Evolutionary conservation across 1,139 yeast genomes (phyloP).

Genomic region (Pneumocystis jirovecii): DNA sequence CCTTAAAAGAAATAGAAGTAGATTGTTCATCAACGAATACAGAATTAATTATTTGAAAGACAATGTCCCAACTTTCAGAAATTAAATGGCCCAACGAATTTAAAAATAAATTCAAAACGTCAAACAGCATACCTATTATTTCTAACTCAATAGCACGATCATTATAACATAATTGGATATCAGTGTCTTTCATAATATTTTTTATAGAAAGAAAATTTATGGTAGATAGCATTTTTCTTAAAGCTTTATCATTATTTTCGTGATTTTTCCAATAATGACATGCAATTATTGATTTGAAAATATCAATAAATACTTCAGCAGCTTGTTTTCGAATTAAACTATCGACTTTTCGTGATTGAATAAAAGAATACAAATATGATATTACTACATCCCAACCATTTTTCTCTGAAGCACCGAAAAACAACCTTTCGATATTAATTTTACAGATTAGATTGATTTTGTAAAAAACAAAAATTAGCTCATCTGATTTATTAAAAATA

Average conservation of each 20-base stretch:
- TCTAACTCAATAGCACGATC: slow-evolving; percentile 27
- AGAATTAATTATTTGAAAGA: slow-evolving; percentile 52
- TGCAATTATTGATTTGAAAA: slow-evolving; percentile 17
- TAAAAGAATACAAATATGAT: slow-evolving; percentile 34
- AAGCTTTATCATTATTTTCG: slow-evolving; percentile 17
- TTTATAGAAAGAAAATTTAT: slow-evolving; percentile 13
- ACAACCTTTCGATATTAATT: slow-evolving; percentile 37
- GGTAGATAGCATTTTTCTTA: slow-evolving; percentile 10
- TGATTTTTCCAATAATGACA: slow-evolving; percentile 19
- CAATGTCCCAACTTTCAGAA: slow-evolving; percentile 53
- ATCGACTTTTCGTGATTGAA: slow-evolving; percentile 23
- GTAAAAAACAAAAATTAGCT: slow-evolving; percentile 26
- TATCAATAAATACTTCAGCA: slow-evolving; percentile 15
- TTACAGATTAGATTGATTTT: slow-evolving; percentile 34
- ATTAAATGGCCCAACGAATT: slow-evolving; percentile 59
- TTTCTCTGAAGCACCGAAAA: slow-evolving; percentile 23
- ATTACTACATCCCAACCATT: slow-evolving; percentile 33
- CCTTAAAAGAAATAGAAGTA: neutral
- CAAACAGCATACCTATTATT: slow-evolving; percentile 45
- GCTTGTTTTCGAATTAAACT: slow-evolving; percentile 15
- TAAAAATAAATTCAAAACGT: slow-evolving; percentile 51
- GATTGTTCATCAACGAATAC: slow-evolving; percentile 33
- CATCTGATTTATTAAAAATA: slow-evolving; percentile 11
- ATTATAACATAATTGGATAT: slow-evolving; percentile 9
- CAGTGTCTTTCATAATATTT: slow-evolving; percentile 11